phyloP scores from a whole-genome alignment of 345 rosid species.

The Boechera divaricarpa region DNA sequence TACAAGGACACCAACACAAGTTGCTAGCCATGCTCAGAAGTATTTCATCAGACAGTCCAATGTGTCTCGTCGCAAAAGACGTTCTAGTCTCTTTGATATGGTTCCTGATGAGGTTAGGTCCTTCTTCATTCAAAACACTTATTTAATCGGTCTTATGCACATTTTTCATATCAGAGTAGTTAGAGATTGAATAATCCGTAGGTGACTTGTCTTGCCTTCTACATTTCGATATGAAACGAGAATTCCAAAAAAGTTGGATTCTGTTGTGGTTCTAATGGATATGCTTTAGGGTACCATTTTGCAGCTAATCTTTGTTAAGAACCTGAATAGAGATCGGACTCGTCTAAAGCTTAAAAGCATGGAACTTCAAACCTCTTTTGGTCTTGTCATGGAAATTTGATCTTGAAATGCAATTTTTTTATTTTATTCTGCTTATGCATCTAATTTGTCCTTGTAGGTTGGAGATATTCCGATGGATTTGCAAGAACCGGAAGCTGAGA shows the following conservation, averaged over 20 bases:
- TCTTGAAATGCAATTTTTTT: not conserved
- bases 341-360: not conserved
- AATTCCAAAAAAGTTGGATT: not conserved
- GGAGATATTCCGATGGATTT: slow-evolving; percentile 60
- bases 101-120: slow-evolving; percentile 80
- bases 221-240: not conserved
- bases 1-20: slow-evolving; percentile 96
- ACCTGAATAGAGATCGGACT: not conserved
- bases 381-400: slow-evolving; percentile 5
- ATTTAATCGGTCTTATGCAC: not conserved
- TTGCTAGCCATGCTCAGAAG: slow-evolving; percentile 99
- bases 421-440: not conserved
- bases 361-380: not conserved
- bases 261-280: slow-evolving; percentile 1
- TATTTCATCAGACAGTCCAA: slow-evolving; percentile 89
- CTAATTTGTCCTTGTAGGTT: slow-evolving; percentile 49
- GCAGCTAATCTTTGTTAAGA: not conserved
- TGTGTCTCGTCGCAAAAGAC: slow-evolving; percentile 85
- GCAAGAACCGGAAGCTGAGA: slow-evolving; percentile 60
- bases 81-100: slow-evolving; percentile 97
- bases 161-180: no score
- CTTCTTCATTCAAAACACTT: not conserved
- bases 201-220: slow-evolving; percentile 6
- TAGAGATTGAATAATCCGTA: not conserved
- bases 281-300: not conserved